Evolutionary conservation across 108 stramenopile species (phyloP).

Genomic region (Aurantiochytrium sp.): DNA sequence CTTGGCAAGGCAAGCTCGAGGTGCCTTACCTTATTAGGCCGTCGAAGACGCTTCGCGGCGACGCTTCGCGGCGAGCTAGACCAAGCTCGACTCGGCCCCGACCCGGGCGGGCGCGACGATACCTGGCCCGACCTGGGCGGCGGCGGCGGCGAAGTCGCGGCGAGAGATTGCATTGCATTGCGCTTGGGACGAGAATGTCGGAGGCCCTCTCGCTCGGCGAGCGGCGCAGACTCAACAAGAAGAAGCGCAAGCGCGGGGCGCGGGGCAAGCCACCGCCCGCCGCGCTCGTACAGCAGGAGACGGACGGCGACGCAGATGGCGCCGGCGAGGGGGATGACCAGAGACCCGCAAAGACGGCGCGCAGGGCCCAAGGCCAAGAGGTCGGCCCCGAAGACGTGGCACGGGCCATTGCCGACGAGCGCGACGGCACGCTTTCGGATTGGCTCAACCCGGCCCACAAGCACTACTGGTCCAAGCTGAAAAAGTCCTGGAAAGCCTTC

Average conservation of each 20-base stretch:
- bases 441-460: constrained; percentile 29
- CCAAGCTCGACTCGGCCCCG: no score
- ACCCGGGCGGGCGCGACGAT: no score
- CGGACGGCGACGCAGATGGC: not conserved
- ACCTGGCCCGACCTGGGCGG: no score
- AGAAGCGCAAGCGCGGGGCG: not conserved
- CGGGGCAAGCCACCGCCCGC: not conserved
- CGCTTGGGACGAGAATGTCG: no score
- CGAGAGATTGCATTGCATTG: no score
- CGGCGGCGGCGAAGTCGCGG: no score
- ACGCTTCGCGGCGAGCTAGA: no score
- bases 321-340: not conserved
- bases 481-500: not conserved
- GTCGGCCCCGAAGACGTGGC: not conserved
- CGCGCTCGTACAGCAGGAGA: not conserved
- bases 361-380: no score
- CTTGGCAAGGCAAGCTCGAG: no score
- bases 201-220: not conserved
- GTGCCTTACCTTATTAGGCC: no score
- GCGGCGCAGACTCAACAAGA: not conserved
- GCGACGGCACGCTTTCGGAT: constrained; percentile 31
- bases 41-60: no score
- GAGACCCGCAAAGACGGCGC: no score
- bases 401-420: not conserved
- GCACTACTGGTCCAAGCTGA: not conserved